Evolutionary conservation across 495 filamentous ascomycete species (phyloP).

Genomic region (Apodospora peruviana): DNA sequence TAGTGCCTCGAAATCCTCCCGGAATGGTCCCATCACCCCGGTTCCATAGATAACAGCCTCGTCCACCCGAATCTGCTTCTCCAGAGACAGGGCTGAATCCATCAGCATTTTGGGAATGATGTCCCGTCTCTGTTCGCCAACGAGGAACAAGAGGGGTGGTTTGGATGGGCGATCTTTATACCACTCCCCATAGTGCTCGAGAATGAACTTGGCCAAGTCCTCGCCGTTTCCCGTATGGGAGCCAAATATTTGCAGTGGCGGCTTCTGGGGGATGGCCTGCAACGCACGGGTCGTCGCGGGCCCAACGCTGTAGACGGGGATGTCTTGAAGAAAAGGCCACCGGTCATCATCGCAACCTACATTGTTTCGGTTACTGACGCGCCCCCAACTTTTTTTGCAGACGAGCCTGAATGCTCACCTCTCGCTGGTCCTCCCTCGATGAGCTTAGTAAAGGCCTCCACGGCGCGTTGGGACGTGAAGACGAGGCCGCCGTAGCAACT

Average conservation of each 20-base stretch:
- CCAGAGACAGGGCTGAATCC: conserved; percentile 33
- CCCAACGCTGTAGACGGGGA: conserved; percentile 83
- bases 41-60: conserved; percentile 86
- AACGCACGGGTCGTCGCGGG: conserved; percentile 80
- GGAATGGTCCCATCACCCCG: conserved; percentile 68
- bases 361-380: neutral
- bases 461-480: conserved; percentile 91
- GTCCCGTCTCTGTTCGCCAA: conserved; percentile 80
- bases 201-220: conserved; percentile 66
- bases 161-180: conserved; percentile 35
- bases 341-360: conserved; percentile 18
- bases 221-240: conserved; percentile 78
- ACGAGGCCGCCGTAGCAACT: conserved; percentile 73
- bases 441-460: conserved; percentile 74
- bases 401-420: conserved; percentile 22
- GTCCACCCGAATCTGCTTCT: conserved; percentile 54
- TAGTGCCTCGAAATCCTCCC: conserved; percentile 50
- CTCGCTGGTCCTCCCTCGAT: conserved; percentile 39
- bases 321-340: conserved; percentile 44
- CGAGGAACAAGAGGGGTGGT: conserved; percentile 73
- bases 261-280: conserved; percentile 45
- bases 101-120: conserved; percentile 78
- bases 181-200: conserved; percentile 59
- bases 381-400: neutral
- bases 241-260: conserved; percentile 57